Base-by-base conservation (phyloP, 2,329 filamentous ascomycete genomes). In the Dothideomycetidae sp. region DNA sequence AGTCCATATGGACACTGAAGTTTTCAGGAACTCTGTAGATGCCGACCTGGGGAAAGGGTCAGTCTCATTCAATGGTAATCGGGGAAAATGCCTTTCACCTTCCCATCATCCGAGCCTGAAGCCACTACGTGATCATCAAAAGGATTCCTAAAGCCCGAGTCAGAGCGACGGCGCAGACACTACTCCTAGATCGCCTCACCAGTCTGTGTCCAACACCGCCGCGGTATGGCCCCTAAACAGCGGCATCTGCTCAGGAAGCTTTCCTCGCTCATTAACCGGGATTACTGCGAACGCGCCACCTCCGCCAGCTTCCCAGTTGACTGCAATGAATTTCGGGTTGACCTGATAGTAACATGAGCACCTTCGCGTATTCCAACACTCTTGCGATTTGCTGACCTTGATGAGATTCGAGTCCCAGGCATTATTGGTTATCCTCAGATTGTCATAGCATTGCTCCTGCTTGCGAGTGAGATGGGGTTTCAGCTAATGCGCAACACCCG, bases 321-420 rank as follows among this genome's bases (percentile, higher is more conserved):
- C 86, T 4, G 90, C 80, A 50, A 98, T 71, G 60, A 90, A 96
- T 61, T 93, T 78, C 34, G 90, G 86, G 61, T 98, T 98, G 58
- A 76, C 90, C 85, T 92, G 56, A 51, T 42, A 35, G 17, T 43
- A 48, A 46, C 48, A 43, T 35, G 32, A 44, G 19, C 13, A 11
- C 10, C n/a, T 10, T 12, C 14, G 29, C 32, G 33, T 11, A 7
- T 26, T n/a, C 7, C 29, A 28, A 13, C 10, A 21, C 15, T 5
- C 5, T 39, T n/a, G 15, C 38, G 11, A 7, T 23, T 28, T 48
- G 56, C 70, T 59, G 61, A 92, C 85, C 79, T 96, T 96, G 65
- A 96, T 73, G 55, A 98, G 68, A 66, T 98, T 98, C 54, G 86
- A 94, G 62, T 98, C 90, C 90, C 90, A 98, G 39, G 90, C 90